Evolutionary conservation across 2,329 filamentous ascomycete species (phyloP), one percentile per base, ranked within the genome.

Genomic region (Trichoderma koningii): DNA sequence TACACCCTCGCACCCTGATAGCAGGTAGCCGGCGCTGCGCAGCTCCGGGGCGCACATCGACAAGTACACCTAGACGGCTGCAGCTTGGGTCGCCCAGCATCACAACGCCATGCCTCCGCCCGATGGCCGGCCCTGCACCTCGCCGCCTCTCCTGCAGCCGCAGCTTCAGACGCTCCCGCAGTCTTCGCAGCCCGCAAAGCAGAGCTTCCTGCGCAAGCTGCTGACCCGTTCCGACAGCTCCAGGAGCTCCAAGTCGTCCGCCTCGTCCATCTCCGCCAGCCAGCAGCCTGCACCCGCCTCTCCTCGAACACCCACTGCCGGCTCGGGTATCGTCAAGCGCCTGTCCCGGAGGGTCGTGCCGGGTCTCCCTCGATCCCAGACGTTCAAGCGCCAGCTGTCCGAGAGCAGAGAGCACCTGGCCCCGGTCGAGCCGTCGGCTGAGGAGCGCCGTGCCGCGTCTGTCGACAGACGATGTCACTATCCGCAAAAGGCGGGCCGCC

Each of bases 381-480:
- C 92, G 0, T 93, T 96, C 77, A 90, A 88, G 76, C 86, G 93
- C 71, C 92, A 94, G 75, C 85, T 90, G 74, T 94, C 92, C 30
- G 93, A 97, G 77, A 84, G 86, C 68, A 85, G 92, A 70, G 87
- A 90, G 70, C 89, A 87, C 71, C 81, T 96, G 62, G 82, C 89
- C 66, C 87, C 90, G 51, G 82, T 87, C 48, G 81, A 88, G 55
- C 83, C 85, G 6, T 85, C 87, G 38, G 78, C 82, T 28, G 84
- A 85, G 45, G 90, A 93, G 76, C 86, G 90, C 69, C 86, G 92
- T 72, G 87, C 91, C 12, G 81, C 87, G 15, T 94, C 90, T 9
- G 82, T 86, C 53, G 89, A 88, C 71, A 78, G 84, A 60, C 80
- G 81, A 64, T 76, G 68, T 72, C 79, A 63, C 34, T 63, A 41